These are phyloP conservation scores for Kalmanozyma brasiliensis DNA, from an alignment of 1,284 basidiomycete species.

Conservation along the genomic window DNA sequence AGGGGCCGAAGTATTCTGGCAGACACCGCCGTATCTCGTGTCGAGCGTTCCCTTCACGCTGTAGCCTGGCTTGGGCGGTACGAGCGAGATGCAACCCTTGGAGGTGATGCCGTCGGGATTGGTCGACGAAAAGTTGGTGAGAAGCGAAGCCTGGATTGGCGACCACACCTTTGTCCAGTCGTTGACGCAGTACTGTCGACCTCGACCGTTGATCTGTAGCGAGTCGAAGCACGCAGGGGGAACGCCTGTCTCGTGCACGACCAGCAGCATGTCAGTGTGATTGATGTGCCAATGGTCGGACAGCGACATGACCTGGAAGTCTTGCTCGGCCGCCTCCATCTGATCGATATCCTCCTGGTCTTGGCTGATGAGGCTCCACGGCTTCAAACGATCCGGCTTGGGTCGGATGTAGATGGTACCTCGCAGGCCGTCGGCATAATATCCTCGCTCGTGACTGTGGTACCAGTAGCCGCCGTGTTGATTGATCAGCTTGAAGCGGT, in stretches of 20 bases:
- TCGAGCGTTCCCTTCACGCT: constrained; percentile 41
- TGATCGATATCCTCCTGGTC: constrained; percentile 32
- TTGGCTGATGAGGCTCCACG: constrained; percentile 41
- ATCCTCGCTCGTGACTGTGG: constrained; percentile 51
- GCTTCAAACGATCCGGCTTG: constrained; percentile 31
- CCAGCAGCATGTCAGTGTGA: constrained; percentile 43
- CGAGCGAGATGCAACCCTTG: constrained; percentile 53
- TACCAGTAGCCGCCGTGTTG: constrained; percentile 54
- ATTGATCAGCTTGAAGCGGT: constrained; percentile 48
- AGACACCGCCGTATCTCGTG: constrained; percentile 38
- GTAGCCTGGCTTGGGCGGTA: constrained; percentile 41
- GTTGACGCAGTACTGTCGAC: constrained; percentile 45
- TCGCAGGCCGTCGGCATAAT: constrained; percentile 47
- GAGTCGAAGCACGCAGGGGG: constrained; percentile 54
- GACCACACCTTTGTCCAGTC: constrained; percentile 32
- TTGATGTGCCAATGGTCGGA: constrained; percentile 56
- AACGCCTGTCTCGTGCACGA: constrained; percentile 48
- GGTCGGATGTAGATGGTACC: constrained; percentile 50
- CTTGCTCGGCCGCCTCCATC: constrained; percentile 47
- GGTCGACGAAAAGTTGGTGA: constrained; percentile 37
- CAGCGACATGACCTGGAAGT: constrained; percentile 34
- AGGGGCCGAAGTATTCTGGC: constrained; percentile 47
- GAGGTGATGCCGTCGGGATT: constrained; percentile 43
- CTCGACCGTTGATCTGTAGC: constrained; percentile 49
- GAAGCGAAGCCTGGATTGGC: constrained; percentile 21